Evolutionary conservation across 2,329 filamentous ascomycete genomes (phyloP).

Genomic region (Onygena corvina): DNA sequence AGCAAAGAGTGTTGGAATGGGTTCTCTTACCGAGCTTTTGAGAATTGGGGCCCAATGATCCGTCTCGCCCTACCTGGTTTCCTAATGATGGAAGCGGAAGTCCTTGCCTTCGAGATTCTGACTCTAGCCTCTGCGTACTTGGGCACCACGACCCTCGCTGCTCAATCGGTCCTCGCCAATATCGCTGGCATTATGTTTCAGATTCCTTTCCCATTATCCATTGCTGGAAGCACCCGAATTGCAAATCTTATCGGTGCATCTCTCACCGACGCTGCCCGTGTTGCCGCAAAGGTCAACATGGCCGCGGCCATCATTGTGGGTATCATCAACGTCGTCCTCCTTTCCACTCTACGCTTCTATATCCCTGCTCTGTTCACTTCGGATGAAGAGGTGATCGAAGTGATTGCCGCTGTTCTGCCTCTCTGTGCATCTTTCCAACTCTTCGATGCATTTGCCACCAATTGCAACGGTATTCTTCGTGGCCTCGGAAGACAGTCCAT

Average conservation of each 20-base stretch:
- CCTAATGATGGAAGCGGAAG: constrained; percentile 89
- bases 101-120: constrained; percentile 81
- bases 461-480: constrained; percentile 72
- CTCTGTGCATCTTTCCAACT: constrained; percentile 81
- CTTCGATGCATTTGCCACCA: constrained; percentile 68
- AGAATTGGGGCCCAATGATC: constrained; percentile 76
- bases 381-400: constrained; percentile 54
- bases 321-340: constrained; percentile 60
- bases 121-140: constrained; percentile 74
- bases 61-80: constrained; percentile 76
- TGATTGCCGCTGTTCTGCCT: constrained; percentile 60
- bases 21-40: constrained; percentile 55
- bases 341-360: constrained; percentile 55
- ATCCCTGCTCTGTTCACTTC: constrained; percentile 71
- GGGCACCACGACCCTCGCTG: constrained; percentile 66
- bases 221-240: constrained; percentile 76
- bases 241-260: constrained; percentile 87
- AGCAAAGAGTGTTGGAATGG: constrained; percentile 72
- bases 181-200: constrained; percentile 74
- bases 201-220: constrained; percentile 80
- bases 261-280: constrained; percentile 66
- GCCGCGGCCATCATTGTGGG: constrained; percentile 58
- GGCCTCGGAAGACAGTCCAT: constrained; percentile 82
- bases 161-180: constrained; percentile 73
- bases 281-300: constrained; percentile 65